These are phyloP conservation scores for sorghum (Sorghum bicolor) DNA, from an alignment of 176 grass and related monocot genomes.

Conservation along the genomic window Sorghum_bicolor_NCBIv3 NC_012870.2:7020501-7021000, in stretches of 20 bases:
- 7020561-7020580: conserved; percentile 98
- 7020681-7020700: not conserved
- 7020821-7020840: conserved; percentile 98
- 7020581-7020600: conserved; percentile 95
- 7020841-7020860: conserved; percentile 37
- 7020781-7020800: conserved; percentile 71
- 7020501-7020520: not conserved
- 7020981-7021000: not conserved
- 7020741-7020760: conserved; percentile 94
- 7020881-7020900: not conserved
- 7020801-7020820: conserved; percentile 92
- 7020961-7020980: not conserved
- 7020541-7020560: conserved; percentile 53
- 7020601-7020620: conserved; percentile 79
- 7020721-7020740: conserved; percentile 55
- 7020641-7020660: conserved; percentile 5
- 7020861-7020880: conserved; percentile 14
- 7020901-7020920: not conserved
- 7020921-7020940: not conserved
- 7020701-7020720: conserved; percentile 9
- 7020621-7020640: conserved; percentile 6
- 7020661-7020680: not conserved
- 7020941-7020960: not conserved
- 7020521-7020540: not conserved
- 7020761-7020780: conserved; percentile 99